Percentiles rank a stretch among this genome's conserved stretches.
Conservation (phyloP, 352 stramenopile species). For the Pythium phragmitis region DNA sequence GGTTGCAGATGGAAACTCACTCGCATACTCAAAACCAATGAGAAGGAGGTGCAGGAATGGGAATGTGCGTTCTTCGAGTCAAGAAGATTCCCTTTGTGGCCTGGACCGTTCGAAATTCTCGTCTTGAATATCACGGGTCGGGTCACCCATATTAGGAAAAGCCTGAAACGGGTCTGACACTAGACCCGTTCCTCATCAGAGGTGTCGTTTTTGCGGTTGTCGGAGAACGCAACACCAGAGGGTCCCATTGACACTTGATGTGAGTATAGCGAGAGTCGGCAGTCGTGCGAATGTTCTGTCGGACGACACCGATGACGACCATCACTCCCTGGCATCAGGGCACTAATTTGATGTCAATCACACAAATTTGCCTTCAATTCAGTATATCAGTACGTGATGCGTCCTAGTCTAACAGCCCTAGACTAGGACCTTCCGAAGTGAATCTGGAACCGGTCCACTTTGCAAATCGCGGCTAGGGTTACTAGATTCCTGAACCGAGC, state of each 20-base stretch:
- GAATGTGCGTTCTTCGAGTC: background rate
- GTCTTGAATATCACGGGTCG: background rate
- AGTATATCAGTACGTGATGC: constrained; percentile 6
- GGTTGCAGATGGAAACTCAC: background rate
- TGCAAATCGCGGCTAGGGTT: background rate
- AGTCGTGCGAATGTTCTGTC: constrained; percentile 15
- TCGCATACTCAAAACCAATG: background rate
- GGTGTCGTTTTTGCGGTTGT: constrained; percentile 28
- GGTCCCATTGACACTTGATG: constrained; percentile 19
- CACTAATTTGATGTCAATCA: constrained; percentile 15
- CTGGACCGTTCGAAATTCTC: constrained; percentile 12
- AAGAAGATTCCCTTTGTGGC: constrained; percentile 16
- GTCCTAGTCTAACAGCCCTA: background rate
- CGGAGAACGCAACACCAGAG: constrained; percentile 21
- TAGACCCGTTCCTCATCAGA: constrained; percentile 1
- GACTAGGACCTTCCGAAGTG: background rate
- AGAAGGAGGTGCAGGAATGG: background rate
- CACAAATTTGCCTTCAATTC: background rate
- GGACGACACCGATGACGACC: constrained; percentile 13
- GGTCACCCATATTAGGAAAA: background rate
- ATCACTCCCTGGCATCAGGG: constrained; percentile 17
- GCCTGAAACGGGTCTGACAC: constrained; percentile 1
- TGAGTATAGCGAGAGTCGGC: constrained; percentile 18
- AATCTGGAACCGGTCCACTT: constrained; percentile 15
- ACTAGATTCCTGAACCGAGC: background rate